A percentile compares a stretch with the other conserved stretches of the same genome.
Evolutionary conservation across 2,329 filamentous ascomycete species (phyloP).

Genomic region (Scytalidium lignicola): DNA sequence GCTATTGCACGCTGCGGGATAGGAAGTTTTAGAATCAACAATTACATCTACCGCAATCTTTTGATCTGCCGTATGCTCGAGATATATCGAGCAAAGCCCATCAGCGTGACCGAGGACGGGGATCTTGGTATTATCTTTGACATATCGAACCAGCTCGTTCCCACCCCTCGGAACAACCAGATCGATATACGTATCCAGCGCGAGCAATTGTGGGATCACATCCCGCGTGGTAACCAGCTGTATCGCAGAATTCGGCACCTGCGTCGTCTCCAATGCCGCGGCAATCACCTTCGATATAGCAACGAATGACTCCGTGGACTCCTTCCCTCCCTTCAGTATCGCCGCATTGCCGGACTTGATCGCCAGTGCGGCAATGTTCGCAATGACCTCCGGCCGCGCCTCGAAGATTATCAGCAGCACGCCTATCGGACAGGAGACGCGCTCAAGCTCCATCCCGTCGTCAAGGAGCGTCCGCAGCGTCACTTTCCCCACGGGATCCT

Average conservation of each 20-base stretch:
- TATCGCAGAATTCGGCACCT: conserved; percentile 79
- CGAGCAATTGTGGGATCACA: conserved; percentile 81
- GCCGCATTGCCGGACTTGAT: conserved; percentile 97
- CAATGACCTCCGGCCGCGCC: conserved; percentile 94
- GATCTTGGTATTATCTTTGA: conserved; percentile 88
- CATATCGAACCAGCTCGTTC: conserved; percentile 48
- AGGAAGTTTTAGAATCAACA: conserved; percentile 88
- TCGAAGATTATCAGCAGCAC: conserved; percentile 99
- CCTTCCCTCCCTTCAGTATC: conserved; percentile 94
- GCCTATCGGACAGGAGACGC: conserved; percentile 90
- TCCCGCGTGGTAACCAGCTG: conserved; percentile 94
- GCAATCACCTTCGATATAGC: conserved; percentile 86
- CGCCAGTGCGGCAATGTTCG: conserved; percentile 91
- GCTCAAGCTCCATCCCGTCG: conserved; percentile 77
- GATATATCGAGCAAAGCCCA: conserved; percentile 82
- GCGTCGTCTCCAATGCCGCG: conserved; percentile 62
- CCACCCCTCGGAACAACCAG: conserved; percentile 77
- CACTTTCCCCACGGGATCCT: conserved; percentile 88
- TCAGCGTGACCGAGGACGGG: conserved; percentile 95
- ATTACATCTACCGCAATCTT: conserved; percentile 70
- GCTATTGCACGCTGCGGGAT: conserved; percentile 92
- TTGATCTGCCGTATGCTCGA: conserved; percentile 72
- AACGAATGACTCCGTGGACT: conserved; percentile 91
- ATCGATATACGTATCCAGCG: conserved; percentile 82
- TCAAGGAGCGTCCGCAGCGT: conserved; percentile 82